These are phyloP conservation scores for Spizellomyces punctatus DNA, from an alignment of 192 early-diverging fungal genomes.

Conservation along the genomic window DNA sequence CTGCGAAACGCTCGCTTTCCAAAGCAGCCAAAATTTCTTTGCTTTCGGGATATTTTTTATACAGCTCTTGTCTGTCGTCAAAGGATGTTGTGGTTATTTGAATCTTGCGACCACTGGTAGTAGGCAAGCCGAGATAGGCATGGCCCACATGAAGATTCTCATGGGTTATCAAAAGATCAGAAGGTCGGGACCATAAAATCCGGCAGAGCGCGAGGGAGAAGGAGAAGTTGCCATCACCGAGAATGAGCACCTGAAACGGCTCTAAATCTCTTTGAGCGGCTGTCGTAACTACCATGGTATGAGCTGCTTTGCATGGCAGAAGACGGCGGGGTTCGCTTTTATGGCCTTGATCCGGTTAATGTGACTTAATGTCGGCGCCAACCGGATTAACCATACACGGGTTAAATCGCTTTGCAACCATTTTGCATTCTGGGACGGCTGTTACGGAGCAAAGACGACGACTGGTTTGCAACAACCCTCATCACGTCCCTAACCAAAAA, in stretches of 20 bases:
- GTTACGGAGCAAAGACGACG: no score
- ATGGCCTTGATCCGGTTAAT: no score
- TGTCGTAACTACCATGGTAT: neutral
- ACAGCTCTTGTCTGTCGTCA: slow-evolving; percentile 43
- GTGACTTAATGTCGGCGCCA: no score
- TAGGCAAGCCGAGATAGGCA: slow-evolving; percentile 26
- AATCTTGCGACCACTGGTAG: slow-evolving; percentile 22
- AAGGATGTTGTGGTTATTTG: slow-evolving; percentile 49
- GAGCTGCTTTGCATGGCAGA: neutral
- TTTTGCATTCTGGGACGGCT: no score
- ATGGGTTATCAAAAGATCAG: neutral
- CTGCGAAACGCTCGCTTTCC: slow-evolving; percentile 7
- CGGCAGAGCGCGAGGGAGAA: slow-evolving; percentile 53
- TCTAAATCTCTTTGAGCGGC: neutral
- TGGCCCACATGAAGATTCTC: slow-evolving; percentile 11
- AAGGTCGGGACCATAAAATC: slow-evolving; percentile 33
- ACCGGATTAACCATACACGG: no score
- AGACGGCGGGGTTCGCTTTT: no score
- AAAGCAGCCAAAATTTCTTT: slow-evolving; percentile 38
- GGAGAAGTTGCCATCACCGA: slow-evolving; percentile 52
- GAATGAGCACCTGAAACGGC: slow-evolving; percentile 35
- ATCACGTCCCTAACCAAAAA: neutral
- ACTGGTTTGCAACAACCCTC: no score
- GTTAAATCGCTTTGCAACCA: no score
- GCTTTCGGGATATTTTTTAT: slow-evolving; percentile 51